Evolutionary conservation across 768 basidiomycete genomes (phyloP).

Genomic region (Wakefieldia striispora): DNA sequence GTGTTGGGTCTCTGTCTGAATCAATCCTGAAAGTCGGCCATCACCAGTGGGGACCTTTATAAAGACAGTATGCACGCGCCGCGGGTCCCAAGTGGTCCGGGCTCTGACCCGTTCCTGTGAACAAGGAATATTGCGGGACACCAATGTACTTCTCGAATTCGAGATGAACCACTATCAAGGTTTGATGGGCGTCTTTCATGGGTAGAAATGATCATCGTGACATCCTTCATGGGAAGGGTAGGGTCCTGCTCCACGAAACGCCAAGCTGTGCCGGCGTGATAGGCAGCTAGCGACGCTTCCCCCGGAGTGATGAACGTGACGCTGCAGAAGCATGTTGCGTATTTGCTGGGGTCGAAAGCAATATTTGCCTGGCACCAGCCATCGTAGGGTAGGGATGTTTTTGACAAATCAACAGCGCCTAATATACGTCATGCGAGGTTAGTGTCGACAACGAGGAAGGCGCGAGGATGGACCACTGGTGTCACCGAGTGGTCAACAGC

Average conservation of each 20-base stretch:
- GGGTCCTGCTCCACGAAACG: neutral
- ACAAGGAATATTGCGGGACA: slow-evolving; percentile 5
- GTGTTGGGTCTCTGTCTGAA: slow-evolving; percentile 1
- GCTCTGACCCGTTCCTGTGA: slow-evolving; percentile 1
- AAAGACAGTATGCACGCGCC: slow-evolving; percentile 2
- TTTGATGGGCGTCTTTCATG: slow-evolving; percentile 9
- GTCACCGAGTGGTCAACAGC: too few species aligned
- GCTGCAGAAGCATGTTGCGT: neutral
- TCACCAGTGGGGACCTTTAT: slow-evolving; percentile 12
- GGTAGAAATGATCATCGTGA: neutral
- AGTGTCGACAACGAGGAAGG: slow-evolving; percentile 11
- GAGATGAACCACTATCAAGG: neutral
- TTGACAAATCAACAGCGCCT: neutral
- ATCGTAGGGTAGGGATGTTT: neutral
- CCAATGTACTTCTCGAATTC: slow-evolving; percentile 10
- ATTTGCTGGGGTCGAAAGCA: neutral
- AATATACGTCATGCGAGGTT: slow-evolving; percentile 1
- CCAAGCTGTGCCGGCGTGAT: neutral
- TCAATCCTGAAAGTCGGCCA: neutral
- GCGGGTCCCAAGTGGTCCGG: neutral
- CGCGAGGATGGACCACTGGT: neutral
- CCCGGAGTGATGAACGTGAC: neutral
- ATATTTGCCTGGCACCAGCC: neutral
- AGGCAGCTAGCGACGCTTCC: neutral
- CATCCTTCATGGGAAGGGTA: neutral